Conservation (phyloP, 805 yeast genomes). For the Nakazawaea ernobii region DNA sequence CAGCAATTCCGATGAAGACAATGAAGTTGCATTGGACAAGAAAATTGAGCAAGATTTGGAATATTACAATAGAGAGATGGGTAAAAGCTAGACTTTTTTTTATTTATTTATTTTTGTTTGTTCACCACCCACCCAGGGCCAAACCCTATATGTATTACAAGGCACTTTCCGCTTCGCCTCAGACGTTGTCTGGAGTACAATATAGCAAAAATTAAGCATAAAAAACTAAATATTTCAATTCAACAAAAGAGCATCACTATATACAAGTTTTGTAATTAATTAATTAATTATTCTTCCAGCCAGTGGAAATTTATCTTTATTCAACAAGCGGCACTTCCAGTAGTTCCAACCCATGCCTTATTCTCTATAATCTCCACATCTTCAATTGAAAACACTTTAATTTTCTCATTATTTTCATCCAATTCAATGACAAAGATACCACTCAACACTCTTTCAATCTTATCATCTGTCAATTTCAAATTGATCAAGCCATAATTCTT, state of each 20-base stretch:
- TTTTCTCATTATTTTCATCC: conserved; percentile 45
- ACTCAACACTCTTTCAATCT: conserved; percentile 31
- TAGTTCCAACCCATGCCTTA: conserved; percentile 14
- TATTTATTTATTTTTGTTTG: no score
- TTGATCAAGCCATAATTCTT: conserved; percentile 25
- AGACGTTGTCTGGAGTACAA: no score
- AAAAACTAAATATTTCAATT: neutral
- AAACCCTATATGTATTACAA: no score
- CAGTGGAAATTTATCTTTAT: neutral
- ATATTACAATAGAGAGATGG: neutral
- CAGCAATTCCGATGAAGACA: neutral
- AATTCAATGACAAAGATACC: conserved; percentile 68
- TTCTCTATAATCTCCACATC: conserved; percentile 55
- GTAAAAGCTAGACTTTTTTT: neutral
- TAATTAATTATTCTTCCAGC: neutral
- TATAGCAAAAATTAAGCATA: no score
- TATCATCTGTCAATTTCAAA: conserved; percentile 18
- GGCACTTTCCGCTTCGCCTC: no score
- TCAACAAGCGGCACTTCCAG: conserved; percentile 7
- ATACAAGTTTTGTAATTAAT: neutral
- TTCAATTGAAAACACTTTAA: conserved; percentile 62
- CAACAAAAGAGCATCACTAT: neutral
- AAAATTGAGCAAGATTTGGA: neutral
- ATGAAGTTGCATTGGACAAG: neutral
- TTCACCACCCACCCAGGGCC: no score